These are phyloP conservation scores for Macrophomina phaseolina DNA, from an alignment of 2,329 filamentous ascomycete species.

Conservation along the genomic window DNA sequence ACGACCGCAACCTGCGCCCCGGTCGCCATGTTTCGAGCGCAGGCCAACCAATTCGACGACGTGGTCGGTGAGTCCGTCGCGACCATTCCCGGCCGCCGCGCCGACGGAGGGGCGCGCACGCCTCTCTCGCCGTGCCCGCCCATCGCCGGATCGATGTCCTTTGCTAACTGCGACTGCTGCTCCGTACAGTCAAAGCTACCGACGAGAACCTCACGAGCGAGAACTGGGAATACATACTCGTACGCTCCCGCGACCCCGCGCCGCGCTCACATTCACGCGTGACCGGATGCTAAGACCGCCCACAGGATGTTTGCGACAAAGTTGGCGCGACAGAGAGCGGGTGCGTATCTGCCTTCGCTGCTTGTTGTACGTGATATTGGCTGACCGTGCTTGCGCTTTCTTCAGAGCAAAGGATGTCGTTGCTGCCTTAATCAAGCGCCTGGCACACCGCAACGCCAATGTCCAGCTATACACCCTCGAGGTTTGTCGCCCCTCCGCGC, in stretches of 20 bases:
- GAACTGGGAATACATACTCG: conserved; percentile 75
- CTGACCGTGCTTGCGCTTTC: conserved; percentile 10
- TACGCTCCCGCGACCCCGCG: conserved; percentile 41
- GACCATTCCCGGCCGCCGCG: conserved; percentile 11
- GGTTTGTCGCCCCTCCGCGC: conserved; percentile 49
- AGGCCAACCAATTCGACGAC: conserved; percentile 74
- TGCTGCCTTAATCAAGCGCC: conserved; percentile 86
- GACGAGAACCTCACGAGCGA: conserved; percentile 95
- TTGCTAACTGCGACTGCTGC: conserved; percentile 33
- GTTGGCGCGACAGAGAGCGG: conserved; percentile 58
- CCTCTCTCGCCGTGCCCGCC: conserved; percentile 9
- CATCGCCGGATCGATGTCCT: not conserved
- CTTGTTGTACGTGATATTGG: not conserved
- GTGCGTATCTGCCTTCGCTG: conserved; percentile 31
- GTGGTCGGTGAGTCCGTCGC: conserved; percentile 63
- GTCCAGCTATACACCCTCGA: conserved; percentile 95
- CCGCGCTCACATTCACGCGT: not conserved
- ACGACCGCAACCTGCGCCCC: not conserved
- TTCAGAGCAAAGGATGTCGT: conserved; percentile 78
- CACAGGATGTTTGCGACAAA: conserved; percentile 66
- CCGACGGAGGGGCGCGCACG: conserved; percentile 6
- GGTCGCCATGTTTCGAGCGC: conserved; percentile 53
- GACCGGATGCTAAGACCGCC: conserved; percentile 19
- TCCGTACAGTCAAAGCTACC: conserved; percentile 74
- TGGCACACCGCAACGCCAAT: conserved; percentile 93